Evolutionary conservation across 495 filamentous ascomycete genomes (phyloP), one percentile per base, ranked within the genome.

Genomic region (Diplogelasinospora grovesii): DNA sequence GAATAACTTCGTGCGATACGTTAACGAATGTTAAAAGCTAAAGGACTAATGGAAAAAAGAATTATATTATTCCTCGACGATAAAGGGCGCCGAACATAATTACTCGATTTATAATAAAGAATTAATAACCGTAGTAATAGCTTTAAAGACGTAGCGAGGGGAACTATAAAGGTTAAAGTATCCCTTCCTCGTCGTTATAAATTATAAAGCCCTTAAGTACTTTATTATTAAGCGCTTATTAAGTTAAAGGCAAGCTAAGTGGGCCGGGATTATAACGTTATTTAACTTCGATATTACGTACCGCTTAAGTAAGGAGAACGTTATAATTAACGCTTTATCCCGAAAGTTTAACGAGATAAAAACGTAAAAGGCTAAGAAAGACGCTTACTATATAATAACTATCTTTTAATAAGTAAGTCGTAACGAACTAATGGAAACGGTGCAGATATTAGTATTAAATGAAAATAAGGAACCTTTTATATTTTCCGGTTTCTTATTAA

Each of bases 61-160:
- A n/a, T n/a, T n/a, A 0, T 39, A 9, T 15, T 39, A 15, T 15
- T 39, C 14, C 0, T 22, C 27, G 25, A 39, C 0, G 8, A 39
- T 39, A 8, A 1, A 39, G 7, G 24, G 24, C 8, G 13, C 36
- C n/a, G n/a, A n/a, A n/a, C n/a, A n/a, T n/a, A n/a, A n/a, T n/a
- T n/a, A n/a, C n/a, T n/a, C n/a, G n/a, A 39, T 28, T 19, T 8
- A 39, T 38, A n/a, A 51, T 32, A 27, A 37, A 27, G 31, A 36
- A 22, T 8, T 51, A n/a, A 14, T 34, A 38, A 25, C 24, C 3
- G 18, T 33, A 9, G 36, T 42, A 4, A 1, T n/a, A 7, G 28
- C 18, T 6, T 15, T 35, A 16, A 0, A 25, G 3, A 18, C 18
- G 18, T 42, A 11, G 28, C 20, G 39, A 4, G 5, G 13, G 10